Conservation (phyloP, 2,329 filamentous ascomycete species). For the Sporothrix pallida region DNA sequence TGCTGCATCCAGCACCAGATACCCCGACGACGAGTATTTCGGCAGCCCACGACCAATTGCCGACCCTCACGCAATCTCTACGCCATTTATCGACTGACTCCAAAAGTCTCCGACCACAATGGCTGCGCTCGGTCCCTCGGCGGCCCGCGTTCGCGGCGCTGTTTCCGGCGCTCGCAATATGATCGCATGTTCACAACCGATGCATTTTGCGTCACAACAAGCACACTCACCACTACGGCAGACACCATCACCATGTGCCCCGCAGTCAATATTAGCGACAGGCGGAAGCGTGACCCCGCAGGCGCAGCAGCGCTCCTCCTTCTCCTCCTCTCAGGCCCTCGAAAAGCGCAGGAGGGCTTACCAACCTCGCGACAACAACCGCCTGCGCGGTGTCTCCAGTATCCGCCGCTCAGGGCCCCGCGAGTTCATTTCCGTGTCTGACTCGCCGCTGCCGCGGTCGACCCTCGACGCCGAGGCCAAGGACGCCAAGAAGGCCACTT, state of each 20-base stretch:
- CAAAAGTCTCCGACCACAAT: constrained; percentile 9
- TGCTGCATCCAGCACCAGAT: background rate
- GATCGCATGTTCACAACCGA: constrained; percentile 21
- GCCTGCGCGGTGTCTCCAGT: constrained; percentile 78
- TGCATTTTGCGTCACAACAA: constrained; percentile 19
- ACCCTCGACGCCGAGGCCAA: constrained; percentile 45
- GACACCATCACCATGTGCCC: background rate
- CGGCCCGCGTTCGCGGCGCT: constrained; percentile 25
- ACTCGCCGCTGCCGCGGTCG: constrained; percentile 75
- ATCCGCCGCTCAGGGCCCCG: constrained; percentile 77
- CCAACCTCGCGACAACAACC: constrained; percentile 75
- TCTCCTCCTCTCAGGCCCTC: constrained; percentile 63
- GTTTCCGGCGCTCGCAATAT: constrained; percentile 8
- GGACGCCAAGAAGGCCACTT: background rate
- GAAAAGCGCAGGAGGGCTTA: constrained; percentile 50
- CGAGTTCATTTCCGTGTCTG: constrained; percentile 74
- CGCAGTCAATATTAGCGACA: constrained; percentile 3
- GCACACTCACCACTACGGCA: background rate
- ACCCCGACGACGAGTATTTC: background rate
- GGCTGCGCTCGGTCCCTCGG: constrained; percentile 31
- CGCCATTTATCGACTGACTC: too few species aligned
- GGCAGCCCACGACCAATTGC: background rate
- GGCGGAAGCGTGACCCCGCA: background rate
- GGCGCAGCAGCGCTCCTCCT: constrained; percentile 42
- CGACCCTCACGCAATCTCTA: too few species aligned